Evolutionary conservation across 129 eudicot species (phyloP), one percentile per base, ranked within the genome.

Genomic region (Smallanthus sonchifolius): DNA sequence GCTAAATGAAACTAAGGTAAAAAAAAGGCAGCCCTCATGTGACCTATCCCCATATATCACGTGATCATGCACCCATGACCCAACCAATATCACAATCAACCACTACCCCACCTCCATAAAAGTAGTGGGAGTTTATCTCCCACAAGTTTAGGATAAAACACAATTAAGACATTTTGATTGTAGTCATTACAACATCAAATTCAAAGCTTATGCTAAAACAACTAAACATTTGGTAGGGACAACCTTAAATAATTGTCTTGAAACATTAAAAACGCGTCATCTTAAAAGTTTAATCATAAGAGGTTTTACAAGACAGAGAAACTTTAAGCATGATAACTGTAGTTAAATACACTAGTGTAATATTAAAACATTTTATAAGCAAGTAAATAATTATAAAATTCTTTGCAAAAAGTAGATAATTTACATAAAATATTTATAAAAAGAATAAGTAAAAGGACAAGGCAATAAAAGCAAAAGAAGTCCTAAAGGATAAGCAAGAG

Each of bases 1-100:
- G 83, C 87, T 80, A 59, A 19, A 34, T 69, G 54, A 67, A 77
- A 63, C 77, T 81, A 66, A 73, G 73, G 73, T 71, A 78, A 34
- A 30, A 60, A 51, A 61, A 61, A 61, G 77, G 84, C 90, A 90
- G 59, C 85, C 92, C 92, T 84, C 89, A 83, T 81, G 92, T 69
- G 84, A 68, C 65, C 34, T 70, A 60, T 70, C 77, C 74, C 74
- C 87, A 69, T 80, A 77, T 37, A 71, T 61, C 87, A 87, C 86
- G 85, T 90, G 92, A 77, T 80, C 75, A 65, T 89, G 88, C 84
- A 69, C 45, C 81, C 67, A 71, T 43, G 77, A 39, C 77, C 82
- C 82, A 63, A 78, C 77, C 77, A 24, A 24, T 24, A 78, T 80
- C 84, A 72, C 63, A 39, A 66, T 80, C 84, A 83, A 47, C 64